Evolutionary conservation across 2,329 filamentous ascomycete species (phyloP), one percentile per base, ranked within the genome.

Genomic region (Clathrospora elynae): DNA sequence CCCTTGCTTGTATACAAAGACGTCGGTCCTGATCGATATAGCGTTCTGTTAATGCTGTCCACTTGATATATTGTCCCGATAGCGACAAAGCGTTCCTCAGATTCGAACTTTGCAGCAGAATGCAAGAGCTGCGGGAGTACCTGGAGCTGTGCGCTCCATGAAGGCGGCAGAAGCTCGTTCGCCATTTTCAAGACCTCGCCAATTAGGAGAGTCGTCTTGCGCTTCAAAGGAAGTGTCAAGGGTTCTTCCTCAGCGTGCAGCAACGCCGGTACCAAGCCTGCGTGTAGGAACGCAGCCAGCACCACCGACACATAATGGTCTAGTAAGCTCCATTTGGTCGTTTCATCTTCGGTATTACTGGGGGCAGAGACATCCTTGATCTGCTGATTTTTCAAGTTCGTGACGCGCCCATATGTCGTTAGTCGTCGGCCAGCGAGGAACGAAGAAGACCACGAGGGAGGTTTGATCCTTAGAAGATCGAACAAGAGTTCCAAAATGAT

Each of bases 1-100:
- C 57, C 47, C 39, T 68, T 70, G 32, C 49, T 59, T 6, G 58
- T 44, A 66, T 71, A 52, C 36, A 53, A 68, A 61, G 61, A 58
- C 13, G 66, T 65, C n/a, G 75, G 73, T 5, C 83, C 81, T 33
- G 89, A 95, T 43, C 90, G 82, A 64, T 95, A 95, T 10, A 99
- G 74, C 0, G 91, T 97, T 51, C 90, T 84, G 68, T 92, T 99
- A 55, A 99, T 90, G 65, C 92, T 96, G 73, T 96, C 96, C 39
- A 99, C 95, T 66, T 97, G 93, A 62, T 97, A 99, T 9, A 99
- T 89, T 12, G 95, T 95, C 6, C 90, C 86, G 6, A 90, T 91
- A 5, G 92, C 90, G 42, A 87, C 78, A 56, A 91, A 91, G 40
- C 89, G 85, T 16, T 84, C 80, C 19, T 91, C 83, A 13, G 83